These are phyloP conservation scores for Phlyctochytrium planicorne DNA, from an alignment of 192 early-diverging fungal genomes.

Conservation along the genomic window DNA sequence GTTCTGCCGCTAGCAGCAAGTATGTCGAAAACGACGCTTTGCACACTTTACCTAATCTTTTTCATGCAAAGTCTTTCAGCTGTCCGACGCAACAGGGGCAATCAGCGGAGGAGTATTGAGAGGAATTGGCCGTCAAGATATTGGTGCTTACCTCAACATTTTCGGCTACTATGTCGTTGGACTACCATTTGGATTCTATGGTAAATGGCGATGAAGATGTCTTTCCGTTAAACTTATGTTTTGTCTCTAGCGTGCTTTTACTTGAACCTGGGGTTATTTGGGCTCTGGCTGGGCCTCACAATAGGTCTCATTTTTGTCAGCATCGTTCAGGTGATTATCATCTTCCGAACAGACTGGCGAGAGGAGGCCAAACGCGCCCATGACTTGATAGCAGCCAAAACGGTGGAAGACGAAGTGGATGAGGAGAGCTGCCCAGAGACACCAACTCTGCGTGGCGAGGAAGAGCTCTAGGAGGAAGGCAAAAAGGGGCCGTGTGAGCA, in stretches of 20 bases:
- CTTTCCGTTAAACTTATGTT: conserved; percentile 61
- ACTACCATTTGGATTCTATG: conserved; percentile 17
- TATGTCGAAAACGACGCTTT: not conserved
- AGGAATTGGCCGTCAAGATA: conserved; percentile 74
- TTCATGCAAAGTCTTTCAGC: conserved; percentile 29
- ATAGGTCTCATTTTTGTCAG: conserved; percentile 52
- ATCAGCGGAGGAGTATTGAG: conserved; percentile 64
- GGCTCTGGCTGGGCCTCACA: conserved; percentile 51
- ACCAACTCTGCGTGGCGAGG: too few species aligned
- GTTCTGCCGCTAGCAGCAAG: conserved; percentile 76
- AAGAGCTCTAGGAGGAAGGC: too few species aligned
- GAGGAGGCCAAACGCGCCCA: conserved; percentile 31
- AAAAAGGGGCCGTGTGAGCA: too few species aligned
- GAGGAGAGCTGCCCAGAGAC: too few species aligned
- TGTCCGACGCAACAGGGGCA: conserved; percentile 48
- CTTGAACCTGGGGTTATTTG: conserved; percentile 29
- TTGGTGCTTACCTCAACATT: conserved; percentile 55
- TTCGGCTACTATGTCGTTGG: conserved; percentile 24
- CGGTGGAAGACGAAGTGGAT: too few species aligned
- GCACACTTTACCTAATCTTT: not conserved
- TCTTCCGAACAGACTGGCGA: conserved; percentile 39
- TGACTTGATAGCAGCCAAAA: not conserved
- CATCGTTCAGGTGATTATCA: conserved; percentile 39
- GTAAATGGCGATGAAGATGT: conserved; percentile 20
- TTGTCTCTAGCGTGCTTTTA: conserved; percentile 46